A percentile compares a stretch with the other conserved stretches of the same genome.
These are phyloP conservation scores for Fusarium sp. DNA, from an alignment of 2,329 filamentous ascomycete species.

Conservation along the genomic window DNA sequence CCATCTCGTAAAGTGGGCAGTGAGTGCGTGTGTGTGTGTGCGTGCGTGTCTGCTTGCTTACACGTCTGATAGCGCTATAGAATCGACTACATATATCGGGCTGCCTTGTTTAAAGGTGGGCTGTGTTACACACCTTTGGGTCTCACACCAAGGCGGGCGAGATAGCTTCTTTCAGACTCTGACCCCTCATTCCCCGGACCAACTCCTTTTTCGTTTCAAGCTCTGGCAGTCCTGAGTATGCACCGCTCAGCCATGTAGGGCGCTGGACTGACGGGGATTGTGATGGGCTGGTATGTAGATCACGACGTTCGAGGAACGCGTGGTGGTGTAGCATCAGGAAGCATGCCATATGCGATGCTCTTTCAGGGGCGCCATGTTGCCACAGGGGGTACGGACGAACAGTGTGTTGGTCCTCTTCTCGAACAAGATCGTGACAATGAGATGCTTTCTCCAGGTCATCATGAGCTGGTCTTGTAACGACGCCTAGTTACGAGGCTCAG, in stretches of 20 bases:
- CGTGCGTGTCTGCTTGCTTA: neutral
- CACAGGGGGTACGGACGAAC: constrained; percentile 3
- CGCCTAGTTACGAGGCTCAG: neutral
- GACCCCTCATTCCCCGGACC: neutral
- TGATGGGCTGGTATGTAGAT: constrained; percentile 27
- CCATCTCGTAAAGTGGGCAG: neutral
- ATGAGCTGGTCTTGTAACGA: neutral
- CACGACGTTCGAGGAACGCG: constrained; percentile 9
- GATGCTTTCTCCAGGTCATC: neutral
- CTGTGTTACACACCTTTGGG: neutral
- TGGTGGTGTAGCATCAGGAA: constrained; percentile 8
- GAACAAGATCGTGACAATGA: constrained; percentile 1
- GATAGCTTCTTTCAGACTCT: neutral
- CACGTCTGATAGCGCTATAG: neutral
- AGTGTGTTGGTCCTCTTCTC: neutral
- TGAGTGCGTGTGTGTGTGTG: neutral
- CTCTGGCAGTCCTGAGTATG: constrained; percentile 5
- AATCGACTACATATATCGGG: neutral
- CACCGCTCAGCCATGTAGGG: constrained; percentile 8
- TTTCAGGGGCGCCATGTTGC: constrained; percentile 14
- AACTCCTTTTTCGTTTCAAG: constrained; percentile 2
- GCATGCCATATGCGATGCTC: constrained; percentile 10
- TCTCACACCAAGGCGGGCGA: neutral
- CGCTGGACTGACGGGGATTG: neutral
- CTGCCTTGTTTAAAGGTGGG: neutral